Evolutionary conservation across 371 early-diverging fungal species (phyloP).

Genomic region (Rhizomucor pusillus): DNA sequence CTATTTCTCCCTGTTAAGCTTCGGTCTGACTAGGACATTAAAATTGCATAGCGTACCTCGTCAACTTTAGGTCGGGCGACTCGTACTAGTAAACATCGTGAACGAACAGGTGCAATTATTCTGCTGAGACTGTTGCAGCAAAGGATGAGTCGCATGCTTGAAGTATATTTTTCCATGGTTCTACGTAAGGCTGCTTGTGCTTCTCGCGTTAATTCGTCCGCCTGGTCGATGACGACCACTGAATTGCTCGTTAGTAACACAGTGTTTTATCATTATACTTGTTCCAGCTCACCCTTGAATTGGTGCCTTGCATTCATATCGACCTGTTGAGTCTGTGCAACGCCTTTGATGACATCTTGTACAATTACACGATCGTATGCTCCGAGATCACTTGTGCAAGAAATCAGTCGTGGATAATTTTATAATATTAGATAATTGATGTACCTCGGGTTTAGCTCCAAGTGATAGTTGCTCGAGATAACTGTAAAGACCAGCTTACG

Average conservation of each 20-base stretch:
- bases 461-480: conserved; percentile 89
- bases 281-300: conserved; percentile 74
- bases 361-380: conserved; percentile 94
- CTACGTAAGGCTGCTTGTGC: conserved; percentile 99
- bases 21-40: too few relatives aligned
- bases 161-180: conserved; percentile 99
- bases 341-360: conserved; percentile 97
- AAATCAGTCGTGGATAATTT: too few relatives aligned
- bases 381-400: conserved; percentile 80
- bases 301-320: conserved; percentile 73
- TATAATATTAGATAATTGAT: neutral
- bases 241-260: neutral
- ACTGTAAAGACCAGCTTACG: conserved; percentile 83
- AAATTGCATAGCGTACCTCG: conserved; percentile 52
- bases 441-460: conserved; percentile 91
- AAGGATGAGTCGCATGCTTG: conserved; percentile 91
- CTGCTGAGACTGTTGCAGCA: conserved; percentile 89
- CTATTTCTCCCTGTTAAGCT: conserved; percentile 17
- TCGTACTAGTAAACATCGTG: conserved; percentile 92
- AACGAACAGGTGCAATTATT: conserved; percentile 95
- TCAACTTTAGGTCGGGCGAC: conserved; percentile 78
- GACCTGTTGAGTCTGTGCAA: conserved; percentile 98
- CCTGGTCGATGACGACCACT: conserved; percentile 97
- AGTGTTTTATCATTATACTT: too few relatives aligned
- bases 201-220: conserved; percentile 89